Conservation (phyloP, 345 rosid genomes). For the Citrus maxima region DNA sequence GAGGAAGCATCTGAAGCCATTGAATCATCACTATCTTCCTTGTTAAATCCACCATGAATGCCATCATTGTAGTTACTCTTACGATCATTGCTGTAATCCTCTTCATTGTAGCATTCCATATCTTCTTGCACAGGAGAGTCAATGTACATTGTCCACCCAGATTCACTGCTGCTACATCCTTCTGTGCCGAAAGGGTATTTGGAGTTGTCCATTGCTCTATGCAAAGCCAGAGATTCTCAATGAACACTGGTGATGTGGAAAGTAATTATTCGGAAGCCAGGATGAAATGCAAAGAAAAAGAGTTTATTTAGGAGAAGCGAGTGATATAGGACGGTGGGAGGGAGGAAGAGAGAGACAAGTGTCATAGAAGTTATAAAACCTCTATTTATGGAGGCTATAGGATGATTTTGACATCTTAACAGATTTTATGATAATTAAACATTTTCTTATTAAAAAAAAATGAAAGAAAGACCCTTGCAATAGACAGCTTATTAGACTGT, state of each 20-base stretch:
- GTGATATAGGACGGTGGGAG: neutral
- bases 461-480: neutral
- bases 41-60: slow-evolving; percentile 17
- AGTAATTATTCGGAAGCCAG: neutral
- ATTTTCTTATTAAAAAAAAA: slow-evolving; percentile 2
- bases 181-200: slow-evolving; percentile 37
- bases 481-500: neutral
- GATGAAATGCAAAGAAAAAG: neutral
- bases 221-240: slow-evolving; percentile 9
- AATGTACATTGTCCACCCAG: slow-evolving; percentile 78
- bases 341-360: slow-evolving; percentile 2
- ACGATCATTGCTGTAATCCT: slow-evolving; percentile 5
- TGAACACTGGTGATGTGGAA: neutral
- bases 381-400: slow-evolving; percentile 10
- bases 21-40: slow-evolving; percentile 70
- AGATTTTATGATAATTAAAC: slow-evolving; percentile 19
- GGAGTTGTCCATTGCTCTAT: slow-evolving; percentile 28
- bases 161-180: slow-evolving; percentile 82
- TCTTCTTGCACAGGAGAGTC: slow-evolving; percentile 57
- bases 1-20: slow-evolving; percentile 87
- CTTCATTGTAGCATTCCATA: slow-evolving; percentile 18
- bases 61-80: neutral
- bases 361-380: neutral
- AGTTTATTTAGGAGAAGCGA: neutral
- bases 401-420: slow-evolving; percentile 17